Evolutionary conservation across 2,329 filamentous ascomycete genomes (phyloP).

Genomic region (Myrmaecium sp.): DNA sequence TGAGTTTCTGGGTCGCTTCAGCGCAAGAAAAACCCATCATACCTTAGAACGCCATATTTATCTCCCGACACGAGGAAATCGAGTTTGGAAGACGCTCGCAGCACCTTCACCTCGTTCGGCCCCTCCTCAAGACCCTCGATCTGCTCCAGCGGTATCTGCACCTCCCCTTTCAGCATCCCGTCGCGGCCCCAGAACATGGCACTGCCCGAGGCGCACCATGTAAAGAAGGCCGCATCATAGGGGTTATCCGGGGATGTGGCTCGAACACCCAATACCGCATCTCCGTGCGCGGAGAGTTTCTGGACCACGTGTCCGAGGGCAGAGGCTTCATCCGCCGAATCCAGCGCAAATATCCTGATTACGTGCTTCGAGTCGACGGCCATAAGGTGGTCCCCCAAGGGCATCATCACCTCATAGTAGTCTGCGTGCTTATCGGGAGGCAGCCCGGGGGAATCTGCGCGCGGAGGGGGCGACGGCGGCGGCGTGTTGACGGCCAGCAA

Average conservation of each 20-base stretch:
- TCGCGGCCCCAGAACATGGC: slow-evolving; percentile 69
- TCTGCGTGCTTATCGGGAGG: slow-evolving; percentile 11
- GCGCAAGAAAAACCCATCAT: slow-evolving; percentile 8
- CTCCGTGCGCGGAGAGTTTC: slow-evolving; percentile 39
- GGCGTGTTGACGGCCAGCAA: slow-evolving; percentile 15
- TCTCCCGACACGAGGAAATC: slow-evolving; percentile 68
- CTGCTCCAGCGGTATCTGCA: slow-evolving; percentile 55
- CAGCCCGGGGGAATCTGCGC: slow-evolving; percentile 16
- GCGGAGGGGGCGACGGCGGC: slow-evolving; percentile 18
- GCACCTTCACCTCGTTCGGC: slow-evolving; percentile 39
- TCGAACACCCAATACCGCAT: slow-evolving; percentile 53
- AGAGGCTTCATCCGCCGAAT: slow-evolving; percentile 14
- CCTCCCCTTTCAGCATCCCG: slow-evolving; percentile 47
- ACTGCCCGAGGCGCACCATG: slow-evolving; percentile 69
- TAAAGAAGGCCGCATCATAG: slow-evolving; percentile 59
- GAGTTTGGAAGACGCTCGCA: slow-evolving; percentile 43
- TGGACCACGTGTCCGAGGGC: slow-evolving; percentile 16
- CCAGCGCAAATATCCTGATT: slow-evolving; percentile 45
- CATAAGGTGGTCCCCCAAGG: slow-evolving; percentile 19
- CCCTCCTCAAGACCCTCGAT: slow-evolving; percentile 27
- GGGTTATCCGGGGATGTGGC: slow-evolving; percentile 43
- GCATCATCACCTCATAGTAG: slow-evolving; percentile 21
- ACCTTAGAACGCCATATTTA: slow-evolving; percentile 62
- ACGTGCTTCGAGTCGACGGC: slow-evolving; percentile 57
- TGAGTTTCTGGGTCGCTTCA: slow-evolving; percentile 1